Evolutionary conservation across 139 green algal species (phyloP), one percentile per base, ranked within the genome.

Genomic region (Coccomyxa sp.): DNA sequence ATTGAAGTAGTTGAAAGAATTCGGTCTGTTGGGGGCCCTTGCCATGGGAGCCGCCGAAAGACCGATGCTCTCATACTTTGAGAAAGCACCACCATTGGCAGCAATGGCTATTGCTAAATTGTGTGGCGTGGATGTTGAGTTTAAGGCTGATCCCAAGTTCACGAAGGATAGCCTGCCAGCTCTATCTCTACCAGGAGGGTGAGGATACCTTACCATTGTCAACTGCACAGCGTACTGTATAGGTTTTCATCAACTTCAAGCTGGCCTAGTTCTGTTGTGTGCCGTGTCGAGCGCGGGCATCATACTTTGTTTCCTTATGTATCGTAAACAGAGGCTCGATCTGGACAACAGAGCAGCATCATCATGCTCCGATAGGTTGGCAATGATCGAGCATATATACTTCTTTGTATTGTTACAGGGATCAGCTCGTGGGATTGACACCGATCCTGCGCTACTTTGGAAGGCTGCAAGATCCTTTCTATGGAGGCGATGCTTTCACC

Each of bases 371-470:
- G 38, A 51, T 51, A 51, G 38, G 7, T 51, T 51, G 38, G 38
- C 38, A 51, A 51, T 51, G 38, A 51, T 51, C 38, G 38, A 51
- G 38, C 38, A 51, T 51, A 51, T 51, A 31, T 78, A 11, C 23
- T 31, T 31, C 1, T 18, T 30, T 32, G 15, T 63, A 17, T 67
- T 13, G 51, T 23, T 51, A 75, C 90, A 96, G 94, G 79, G 91
- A 95, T n/a, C 82, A 91, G 74, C 87, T 97, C 10, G 79, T 83
- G 10, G 94, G 94, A 13, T 23, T 81, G n/a, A 38, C 88, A 0
- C 87, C 90, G n/a, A 92, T 95, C 59, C 74, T 95, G 57, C 91
- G 93, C 58, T 96, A 91, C 81, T 17, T 97, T 9, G 92, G 25
- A 79, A 79, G 27, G 31, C 23, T 38, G n/a, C 25, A 31, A 1